Conservation (phyloP, 305 asterid genomes). For the Fraxinus sp. region DNA sequence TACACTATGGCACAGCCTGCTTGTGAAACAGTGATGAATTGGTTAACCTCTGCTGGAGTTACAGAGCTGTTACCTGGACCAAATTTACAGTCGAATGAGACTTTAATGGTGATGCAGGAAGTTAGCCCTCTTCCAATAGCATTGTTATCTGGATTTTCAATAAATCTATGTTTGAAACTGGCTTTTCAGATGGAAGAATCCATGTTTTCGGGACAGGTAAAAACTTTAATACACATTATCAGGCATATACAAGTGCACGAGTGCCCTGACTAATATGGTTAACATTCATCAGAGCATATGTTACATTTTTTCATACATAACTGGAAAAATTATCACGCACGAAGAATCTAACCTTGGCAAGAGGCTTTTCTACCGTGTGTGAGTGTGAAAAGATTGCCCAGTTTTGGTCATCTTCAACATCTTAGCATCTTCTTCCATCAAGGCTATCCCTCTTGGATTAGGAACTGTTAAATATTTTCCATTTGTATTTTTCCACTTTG, state of each 20-base stretch:
- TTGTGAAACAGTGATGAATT: slow-evolving; percentile 85
- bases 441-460: slow-evolving; percentile 11
- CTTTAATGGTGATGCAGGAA: slow-evolving; percentile 91
- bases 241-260: slow-evolving; percentile 25
- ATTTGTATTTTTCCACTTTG: background rate
- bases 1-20: slow-evolving; percentile 99
- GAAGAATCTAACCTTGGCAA: background rate
- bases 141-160: slow-evolving; percentile 79
- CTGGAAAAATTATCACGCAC: background rate
- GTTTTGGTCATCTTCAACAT: background rate
- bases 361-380: background rate
- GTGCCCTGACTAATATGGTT: background rate
- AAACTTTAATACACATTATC: slow-evolving; percentile 2
- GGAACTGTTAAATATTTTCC: slow-evolving; percentile 1
- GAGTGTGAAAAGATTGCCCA: slow-evolving; percentile 8
- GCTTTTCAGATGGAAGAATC: slow-evolving; percentile 85
- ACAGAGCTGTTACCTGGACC: slow-evolving; percentile 76
- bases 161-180: slow-evolving; percentile 81
- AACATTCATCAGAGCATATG: background rate
- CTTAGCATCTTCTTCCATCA: slow-evolving; percentile 7
- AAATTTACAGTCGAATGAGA: slow-evolving; percentile 77
- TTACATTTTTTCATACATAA: background rate
- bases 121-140: slow-evolving; percentile 89
- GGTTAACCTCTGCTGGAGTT: slow-evolving; percentile 88
- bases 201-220: slow-evolving; percentile 96